Evolutionary conservation across 129 eudicot genomes (phyloP).

Genomic region (Dittrichia graveolens): DNA sequence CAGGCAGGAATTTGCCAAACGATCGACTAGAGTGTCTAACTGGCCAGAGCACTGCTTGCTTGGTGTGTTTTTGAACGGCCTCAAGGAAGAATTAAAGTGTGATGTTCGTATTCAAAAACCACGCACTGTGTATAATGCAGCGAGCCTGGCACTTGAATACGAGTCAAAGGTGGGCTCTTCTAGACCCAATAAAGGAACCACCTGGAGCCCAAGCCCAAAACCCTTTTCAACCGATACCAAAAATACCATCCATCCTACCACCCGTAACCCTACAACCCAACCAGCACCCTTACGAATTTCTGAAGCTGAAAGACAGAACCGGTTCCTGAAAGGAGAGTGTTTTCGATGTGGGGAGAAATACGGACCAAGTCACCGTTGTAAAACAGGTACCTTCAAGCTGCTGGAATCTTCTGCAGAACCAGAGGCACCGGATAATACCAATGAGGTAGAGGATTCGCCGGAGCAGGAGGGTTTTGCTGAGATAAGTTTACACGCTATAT

Average conservation of each 20-base stretch:
- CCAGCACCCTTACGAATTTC: too few species aligned
- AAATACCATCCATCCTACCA: too few species aligned
- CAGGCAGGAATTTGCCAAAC: too few species aligned
- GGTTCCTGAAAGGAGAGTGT: neutral
- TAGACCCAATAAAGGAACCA: too few species aligned
- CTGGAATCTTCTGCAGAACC: too few species aligned
- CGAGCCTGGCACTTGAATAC: neutral
- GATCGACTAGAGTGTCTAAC: neutral
- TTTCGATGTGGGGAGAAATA: conserved; percentile 4
- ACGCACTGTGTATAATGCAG: neutral
- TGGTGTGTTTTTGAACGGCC: neutral
- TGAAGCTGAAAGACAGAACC: neutral
- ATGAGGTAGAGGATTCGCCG: too few species aligned
- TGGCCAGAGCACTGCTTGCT: conserved; percentile 17
- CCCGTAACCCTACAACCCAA: too few species aligned
- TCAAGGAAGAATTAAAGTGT: conserved; percentile 1
- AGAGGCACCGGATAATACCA: too few species aligned
- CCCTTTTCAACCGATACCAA: too few species aligned
- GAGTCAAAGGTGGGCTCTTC: too few species aligned
- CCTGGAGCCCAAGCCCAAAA: too few species aligned
- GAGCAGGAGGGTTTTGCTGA: neutral
- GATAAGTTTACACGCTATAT: neutral
- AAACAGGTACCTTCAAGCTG: neutral
- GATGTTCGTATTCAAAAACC: conserved; percentile 12
- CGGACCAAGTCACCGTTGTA: neutral